Conservation (phyloP, 1,284 basidiomycete species). For the Cystobasidium sp. region DNA sequence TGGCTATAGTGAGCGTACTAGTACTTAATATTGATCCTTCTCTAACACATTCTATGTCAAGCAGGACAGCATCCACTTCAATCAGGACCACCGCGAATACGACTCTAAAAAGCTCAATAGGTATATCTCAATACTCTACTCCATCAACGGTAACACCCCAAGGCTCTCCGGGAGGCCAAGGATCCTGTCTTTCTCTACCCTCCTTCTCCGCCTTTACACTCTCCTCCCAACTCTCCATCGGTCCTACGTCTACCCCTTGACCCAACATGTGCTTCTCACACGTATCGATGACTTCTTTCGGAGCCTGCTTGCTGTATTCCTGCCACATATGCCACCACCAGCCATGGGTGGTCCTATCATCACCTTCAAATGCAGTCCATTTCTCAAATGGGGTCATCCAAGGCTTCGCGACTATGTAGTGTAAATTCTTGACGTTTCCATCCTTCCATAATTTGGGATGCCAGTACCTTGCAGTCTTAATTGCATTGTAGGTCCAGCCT, state of each 20-base stretch:
- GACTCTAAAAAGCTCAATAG: not conserved
- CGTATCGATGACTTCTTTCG: conserved; percentile 1
- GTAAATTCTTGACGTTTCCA: conserved; percentile 65
- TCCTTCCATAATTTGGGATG: conserved; percentile 77
- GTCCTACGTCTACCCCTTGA: conserved; percentile 34
- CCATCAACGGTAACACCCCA: conserved; percentile 37
- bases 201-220: conserved; percentile 62
- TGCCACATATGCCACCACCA: conserved; percentile 70
- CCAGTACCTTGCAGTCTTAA: conserved; percentile 73
- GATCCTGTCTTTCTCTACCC: conserved; percentile 64
- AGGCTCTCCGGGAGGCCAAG: conserved; percentile 56
- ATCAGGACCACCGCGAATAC: not conserved
- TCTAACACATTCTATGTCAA: too few relatives aligned
- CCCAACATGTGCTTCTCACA: conserved; percentile 42
- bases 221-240: conserved; percentile 54
- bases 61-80: not conserved
- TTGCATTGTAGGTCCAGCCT: conserved; percentile 82
- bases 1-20: too few relatives aligned
- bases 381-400: conserved; percentile 72
- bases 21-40: too few relatives aligned
- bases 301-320: conserved; percentile 55
- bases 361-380: conserved; percentile 58
- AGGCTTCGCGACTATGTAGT: conserved; percentile 56
- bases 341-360: conserved; percentile 54
- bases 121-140: conserved; percentile 17